Base-by-base conservation (phyloP, 2,329 filamentous ascomycete species). In the Sordariomycetes sp. region DNA sequence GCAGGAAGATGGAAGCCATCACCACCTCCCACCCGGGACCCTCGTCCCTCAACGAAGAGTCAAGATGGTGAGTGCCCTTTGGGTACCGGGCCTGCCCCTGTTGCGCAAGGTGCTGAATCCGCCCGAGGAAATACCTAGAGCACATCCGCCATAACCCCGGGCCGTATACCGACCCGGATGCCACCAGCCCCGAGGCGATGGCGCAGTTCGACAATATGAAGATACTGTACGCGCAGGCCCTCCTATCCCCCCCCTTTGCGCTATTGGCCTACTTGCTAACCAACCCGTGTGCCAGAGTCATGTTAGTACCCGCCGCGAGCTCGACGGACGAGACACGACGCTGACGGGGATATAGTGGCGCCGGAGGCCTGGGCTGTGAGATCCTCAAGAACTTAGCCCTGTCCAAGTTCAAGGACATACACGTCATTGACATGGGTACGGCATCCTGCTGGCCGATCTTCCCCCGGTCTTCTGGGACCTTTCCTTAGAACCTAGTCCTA, bases 351-450 rank as follows among this genome's bases (percentile, higher is more conserved):
- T 63, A 65, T 15, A 96, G 91, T 63, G 94, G 94, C 59, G 94
- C 94, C 59, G 94, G 94, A 61, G 94, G 94, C 12, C 73, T 99
- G 59, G 94, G 94, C 62, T 99, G 94, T 65, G 94, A 99, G 69
- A 95, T 99, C 52, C 76, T 99, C 56, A 99, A 99, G 76, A 90
- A 99, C 66, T 79, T 99, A 36, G 94, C 94, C 50, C 79, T 99
- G 56, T 96, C 92, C 1, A 90, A 91, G 32, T 99, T 99, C 76
- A 95, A 88, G 70, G 84, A 96, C 66, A 96, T 99, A 63, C 90
- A 99, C 74, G 94, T 99, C 59, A 97, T 99, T 65, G 94, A 99
- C 73, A 99, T 99, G 94, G 89, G 87, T 87, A 72, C 59, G 77
- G 67, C n/a, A 17, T 35, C 20, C 22, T 52, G 20, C 4, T 45